Conservation (phyloP, 768 basidiomycete genomes). For the Mycena haematopus region DNA sequence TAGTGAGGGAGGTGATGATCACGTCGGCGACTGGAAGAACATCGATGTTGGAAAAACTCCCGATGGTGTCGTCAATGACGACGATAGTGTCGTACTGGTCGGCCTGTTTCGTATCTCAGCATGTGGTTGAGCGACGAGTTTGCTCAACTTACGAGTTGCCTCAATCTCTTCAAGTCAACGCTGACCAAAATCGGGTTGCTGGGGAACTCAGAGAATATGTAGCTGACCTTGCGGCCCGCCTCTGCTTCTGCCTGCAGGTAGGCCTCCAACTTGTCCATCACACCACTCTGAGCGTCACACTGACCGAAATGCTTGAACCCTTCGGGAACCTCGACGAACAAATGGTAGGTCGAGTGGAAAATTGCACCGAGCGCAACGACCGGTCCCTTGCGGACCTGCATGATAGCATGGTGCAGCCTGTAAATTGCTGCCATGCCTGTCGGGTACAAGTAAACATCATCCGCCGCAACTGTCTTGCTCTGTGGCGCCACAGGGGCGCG, state of each 20-base stretch:
- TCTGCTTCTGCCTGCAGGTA: neutral
- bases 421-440: conserved; percentile 4
- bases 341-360: neutral
- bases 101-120: conserved; percentile 46
- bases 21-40: conserved; percentile 71
- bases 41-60: conserved; percentile 80
- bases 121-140: neutral
- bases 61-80: conserved; percentile 70
- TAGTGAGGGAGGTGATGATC: conserved; percentile 76
- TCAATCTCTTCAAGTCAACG: neutral
- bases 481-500: conserved; percentile 1
- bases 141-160: conserved; percentile 38
- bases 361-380: neutral
- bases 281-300: conserved; percentile 2
- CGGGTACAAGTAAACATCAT: neutral
- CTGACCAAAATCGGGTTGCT: neutral
- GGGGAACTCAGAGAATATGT: conserved; percentile 48
- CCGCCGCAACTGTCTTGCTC: neutral
- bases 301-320: conserved; percentile 6
- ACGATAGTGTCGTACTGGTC: conserved; percentile 62
- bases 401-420: neutral
- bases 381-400: neutral
- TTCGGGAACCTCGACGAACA: neutral
- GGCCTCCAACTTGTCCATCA: conserved; percentile 4
- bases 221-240: neutral